Conservation (phyloP, 352 stramenopile genomes). For the Elongisporangium anandrum region DNA sequence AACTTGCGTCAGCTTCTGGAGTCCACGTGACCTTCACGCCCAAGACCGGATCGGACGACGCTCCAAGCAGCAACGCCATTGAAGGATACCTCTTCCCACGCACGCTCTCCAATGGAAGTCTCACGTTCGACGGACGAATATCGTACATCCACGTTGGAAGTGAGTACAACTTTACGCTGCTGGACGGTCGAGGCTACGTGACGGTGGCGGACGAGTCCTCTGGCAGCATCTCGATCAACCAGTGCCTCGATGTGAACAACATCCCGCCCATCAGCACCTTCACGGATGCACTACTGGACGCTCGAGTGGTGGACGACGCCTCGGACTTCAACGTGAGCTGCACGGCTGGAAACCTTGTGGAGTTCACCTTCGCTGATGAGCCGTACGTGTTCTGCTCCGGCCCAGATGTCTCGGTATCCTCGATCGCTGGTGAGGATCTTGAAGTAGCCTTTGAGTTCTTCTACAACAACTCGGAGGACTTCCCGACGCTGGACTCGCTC, state of each 20-base stretch:
- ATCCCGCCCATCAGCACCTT: constrained; percentile 15
- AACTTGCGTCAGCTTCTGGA: not conserved
- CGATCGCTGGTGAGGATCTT: constrained; percentile 14
- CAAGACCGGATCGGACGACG: constrained; percentile 4
- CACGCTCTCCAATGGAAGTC: not conserved
- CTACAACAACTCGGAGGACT: constrained; percentile 6
- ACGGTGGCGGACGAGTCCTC: constrained; percentile 4
- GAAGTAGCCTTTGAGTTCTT: constrained; percentile 13
- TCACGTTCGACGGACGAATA: constrained; percentile 2
- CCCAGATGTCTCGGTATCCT: constrained; percentile 3
- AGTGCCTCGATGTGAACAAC: constrained; percentile 4
- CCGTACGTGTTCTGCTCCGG: constrained; percentile 28
- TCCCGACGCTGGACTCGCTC: constrained; percentile 9
- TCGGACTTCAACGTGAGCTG: constrained; percentile 10
- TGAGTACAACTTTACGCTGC: constrained; percentile 18
- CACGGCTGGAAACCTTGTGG: constrained; percentile 18
- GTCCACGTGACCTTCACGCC: constrained; percentile 11
- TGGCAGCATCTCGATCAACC: not conserved
- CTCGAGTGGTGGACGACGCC: constrained; percentile 19
- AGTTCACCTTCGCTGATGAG: constrained; percentile 27
- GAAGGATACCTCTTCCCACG: constrained; percentile 9
- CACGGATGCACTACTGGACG: constrained; percentile 7
- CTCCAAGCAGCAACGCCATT: not conserved
- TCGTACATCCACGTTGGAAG: constrained; percentile 6
- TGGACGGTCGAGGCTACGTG: constrained; percentile 10